Percentiles rank a stretch among this genome's conserved stretches.
Conservation (phyloP, 805 yeast genomes). For the Ogataea pilisensis region DNA sequence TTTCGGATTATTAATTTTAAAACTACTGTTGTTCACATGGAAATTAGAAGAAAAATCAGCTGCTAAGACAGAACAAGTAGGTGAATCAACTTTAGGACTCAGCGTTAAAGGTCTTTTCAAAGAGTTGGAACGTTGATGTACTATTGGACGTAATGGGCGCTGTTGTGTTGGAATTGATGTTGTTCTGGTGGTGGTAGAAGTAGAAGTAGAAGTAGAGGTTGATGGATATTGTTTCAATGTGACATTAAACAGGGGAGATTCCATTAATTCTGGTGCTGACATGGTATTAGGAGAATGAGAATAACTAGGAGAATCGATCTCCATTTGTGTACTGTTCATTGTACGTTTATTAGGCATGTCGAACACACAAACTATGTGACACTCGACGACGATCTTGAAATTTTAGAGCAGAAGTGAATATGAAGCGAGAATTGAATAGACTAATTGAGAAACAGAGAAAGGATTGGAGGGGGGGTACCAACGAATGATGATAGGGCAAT, state of each 20-base stretch:
- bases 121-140: slow-evolving; percentile 23
- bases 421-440: no score
- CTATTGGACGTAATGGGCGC: no score
- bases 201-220: no score
- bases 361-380: no score
- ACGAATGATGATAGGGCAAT: no score
- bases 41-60: slow-evolving; percentile 36
- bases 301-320: slow-evolving; percentile 23
- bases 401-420: no score
- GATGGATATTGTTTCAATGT: slow-evolving; percentile 2
- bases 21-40: slow-evolving; percentile 26
- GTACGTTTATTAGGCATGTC: neutral
- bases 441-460: no score
- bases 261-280: slow-evolving; percentile 13
- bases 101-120: slow-evolving; percentile 30
- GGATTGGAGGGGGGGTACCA: no score
- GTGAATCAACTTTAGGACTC: slow-evolving; percentile 37
- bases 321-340: slow-evolving; percentile 18
- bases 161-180: no score
- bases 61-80: slow-evolving; percentile 34
- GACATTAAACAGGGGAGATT: slow-evolving; percentile 21
- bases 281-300: slow-evolving; percentile 9
- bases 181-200: no score
- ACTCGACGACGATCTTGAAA: no score
- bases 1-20: slow-evolving; percentile 19